Percentiles rank a stretch among this genome's conserved stretches.
Conservation (phyloP, 1,139 yeast species). For the Geotrichum bryndzae region DNA sequence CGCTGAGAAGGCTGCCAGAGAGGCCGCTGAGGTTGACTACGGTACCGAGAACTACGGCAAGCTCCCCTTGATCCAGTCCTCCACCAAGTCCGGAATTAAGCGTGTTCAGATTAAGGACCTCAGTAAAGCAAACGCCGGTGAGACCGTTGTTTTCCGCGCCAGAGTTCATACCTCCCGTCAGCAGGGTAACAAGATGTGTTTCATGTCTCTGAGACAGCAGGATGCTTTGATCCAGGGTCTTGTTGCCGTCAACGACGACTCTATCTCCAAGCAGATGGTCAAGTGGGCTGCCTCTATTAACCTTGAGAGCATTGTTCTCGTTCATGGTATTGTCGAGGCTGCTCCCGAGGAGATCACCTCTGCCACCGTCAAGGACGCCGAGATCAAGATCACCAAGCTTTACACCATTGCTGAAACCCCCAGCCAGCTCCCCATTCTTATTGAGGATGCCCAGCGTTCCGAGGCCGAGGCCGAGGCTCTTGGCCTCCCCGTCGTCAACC, state of each 20-base stretch:
- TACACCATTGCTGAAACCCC: constrained; percentile 83
- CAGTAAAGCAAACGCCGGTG: constrained; percentile 59
- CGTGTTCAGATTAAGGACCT: constrained; percentile 56
- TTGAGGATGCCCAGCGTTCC: constrained; percentile 94
- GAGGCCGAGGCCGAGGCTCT: constrained; percentile 92
- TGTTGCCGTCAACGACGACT: constrained; percentile 59
- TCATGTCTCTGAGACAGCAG: constrained; percentile 88
- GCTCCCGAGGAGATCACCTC: constrained; percentile 84
- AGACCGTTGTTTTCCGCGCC: constrained; percentile 80
- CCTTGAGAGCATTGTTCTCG: constrained; percentile 86
- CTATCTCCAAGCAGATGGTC: constrained; percentile 89
- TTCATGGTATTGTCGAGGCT: constrained; percentile 75
- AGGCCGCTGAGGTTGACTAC: constrained; percentile 73
- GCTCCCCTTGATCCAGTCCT: constrained; percentile 77
- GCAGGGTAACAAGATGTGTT: constrained; percentile 93
- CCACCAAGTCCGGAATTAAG: constrained; percentile 50
- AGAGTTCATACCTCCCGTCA: constrained; percentile 89
- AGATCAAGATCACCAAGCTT: constrained; percentile 69
- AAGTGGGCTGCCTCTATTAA: constrained; percentile 88
- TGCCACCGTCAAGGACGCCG: constrained; percentile 87
- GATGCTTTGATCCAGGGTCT: constrained; percentile 75
- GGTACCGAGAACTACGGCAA: constrained; percentile 88
- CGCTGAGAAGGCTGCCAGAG: constrained; percentile 77
- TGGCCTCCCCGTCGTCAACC: constrained; percentile 87
- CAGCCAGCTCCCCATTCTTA: constrained; percentile 82